phyloP scores from a whole-genome alignment of 345 rosid genomes.

The Syzygium aqueum region DNA sequence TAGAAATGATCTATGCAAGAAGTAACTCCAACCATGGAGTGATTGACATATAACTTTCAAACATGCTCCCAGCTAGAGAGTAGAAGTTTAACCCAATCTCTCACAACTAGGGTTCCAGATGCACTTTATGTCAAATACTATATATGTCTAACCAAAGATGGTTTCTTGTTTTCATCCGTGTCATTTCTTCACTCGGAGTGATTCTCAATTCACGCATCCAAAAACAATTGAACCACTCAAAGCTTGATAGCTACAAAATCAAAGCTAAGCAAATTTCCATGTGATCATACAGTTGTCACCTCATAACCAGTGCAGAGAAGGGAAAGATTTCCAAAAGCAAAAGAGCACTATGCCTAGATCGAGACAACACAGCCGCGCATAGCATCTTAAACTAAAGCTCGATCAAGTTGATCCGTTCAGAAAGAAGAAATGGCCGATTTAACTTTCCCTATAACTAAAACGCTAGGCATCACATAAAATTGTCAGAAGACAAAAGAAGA shows the following conservation, averaged over 20 bases:
- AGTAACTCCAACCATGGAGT: not conserved
- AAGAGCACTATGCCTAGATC: not conserved
- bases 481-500: not conserved
- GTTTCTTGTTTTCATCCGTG: not conserved
- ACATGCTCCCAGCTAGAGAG: not conserved
- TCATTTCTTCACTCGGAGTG: not conserved
- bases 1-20: not conserved
- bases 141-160: not conserved
- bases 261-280: not conserved
- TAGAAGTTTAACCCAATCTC: not conserved
- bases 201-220: not conserved
- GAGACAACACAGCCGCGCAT: not conserved
- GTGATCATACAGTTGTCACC: not conserved
- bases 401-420: not conserved
- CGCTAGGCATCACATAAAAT: not conserved
- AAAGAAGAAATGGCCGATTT: not conserved
- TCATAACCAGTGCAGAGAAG: not conserved
- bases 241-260: not conserved
- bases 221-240: not conserved
- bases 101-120: not conserved
- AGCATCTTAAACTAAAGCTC: not conserved
- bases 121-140: not conserved
- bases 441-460: not conserved
- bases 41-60: not conserved
- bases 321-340: not conserved